Base-by-base conservation (phyloP, 2,329 filamentous ascomycete genomes). In the Alternaria sp. region DNA sequence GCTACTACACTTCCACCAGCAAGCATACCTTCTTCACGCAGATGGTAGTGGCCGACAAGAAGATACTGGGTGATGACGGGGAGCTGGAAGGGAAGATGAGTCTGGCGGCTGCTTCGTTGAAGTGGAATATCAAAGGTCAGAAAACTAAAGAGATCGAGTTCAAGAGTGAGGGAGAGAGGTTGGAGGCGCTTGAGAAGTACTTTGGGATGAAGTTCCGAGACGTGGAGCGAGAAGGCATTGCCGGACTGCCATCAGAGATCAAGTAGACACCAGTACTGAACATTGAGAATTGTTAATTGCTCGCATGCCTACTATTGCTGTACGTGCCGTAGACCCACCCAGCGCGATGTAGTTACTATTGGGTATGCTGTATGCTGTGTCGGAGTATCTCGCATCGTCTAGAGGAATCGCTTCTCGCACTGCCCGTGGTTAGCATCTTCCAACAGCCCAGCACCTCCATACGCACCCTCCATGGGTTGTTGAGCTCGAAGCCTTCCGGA, bases 381-480 rank as follows among this genome's bases (percentile, higher is more conserved):
- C 25, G 26, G 11, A 55, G 17, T 9, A n/a, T 28, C 13, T 46
- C 44, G 32, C 36, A 21, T 57, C 13, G 64, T 67, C 67, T 76
- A 81, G 46, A 77, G 23, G 70, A 76, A 79, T 63, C 79, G 77
- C 60, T 72, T 69, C 74, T 81, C 79, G 69, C 78, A 72, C 79
- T 81, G 67, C 47, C 30, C 17, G 10, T 23, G 46, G 69, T 81
- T 64, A 80, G 76, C 63, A 61, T n/a, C n/a, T 13, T 44, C 25
- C n/a, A 19, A 51, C 36, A 32, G 10, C 13, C 26, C 10, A 45
- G 19, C 21, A 43, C 28, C 13, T 40, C 23, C 3, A 32, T 62
- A 76, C 85, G 62, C 84, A 90, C 88, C 85, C 86, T 88, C 88
- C 88, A 90, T 67, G 86, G 86, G 80, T 89, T 89, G 85, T 86